Percentiles rank a stretch among this genome's conserved stretches.
Evolutionary conservation across 306 rosid species (phyloP).

Genomic region (Abrus pulchellus): DNA sequence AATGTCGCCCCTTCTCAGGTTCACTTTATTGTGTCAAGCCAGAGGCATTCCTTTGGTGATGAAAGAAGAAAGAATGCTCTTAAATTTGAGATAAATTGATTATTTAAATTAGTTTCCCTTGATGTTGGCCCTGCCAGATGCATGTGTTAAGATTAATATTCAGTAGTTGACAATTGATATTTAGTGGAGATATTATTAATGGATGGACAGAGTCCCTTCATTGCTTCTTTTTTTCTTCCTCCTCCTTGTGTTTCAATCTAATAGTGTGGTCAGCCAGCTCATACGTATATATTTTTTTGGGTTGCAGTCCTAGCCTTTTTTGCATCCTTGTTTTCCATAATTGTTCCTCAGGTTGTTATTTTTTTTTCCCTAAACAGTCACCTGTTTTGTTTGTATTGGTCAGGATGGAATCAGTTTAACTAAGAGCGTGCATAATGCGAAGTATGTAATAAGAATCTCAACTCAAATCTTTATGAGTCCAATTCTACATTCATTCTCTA

Average conservation of each 20-base stretch:
- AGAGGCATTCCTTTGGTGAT: not conserved
- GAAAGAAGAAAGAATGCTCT: conserved; percentile 21
- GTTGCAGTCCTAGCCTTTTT: conserved; percentile 27
- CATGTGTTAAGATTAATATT: conserved; percentile 3
- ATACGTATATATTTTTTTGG: conserved; percentile 11
- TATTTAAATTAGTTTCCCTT: not conserved
- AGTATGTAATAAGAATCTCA: conserved; percentile 60
- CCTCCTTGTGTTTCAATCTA: not conserved
- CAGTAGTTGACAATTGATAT: not conserved
- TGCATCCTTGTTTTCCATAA: conserved; percentile 22
- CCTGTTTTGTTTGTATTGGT: conserved; percentile 43
- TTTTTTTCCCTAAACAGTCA: conserved; percentile 24
- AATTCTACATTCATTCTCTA: conserved; percentile 17
- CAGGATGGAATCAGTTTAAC: conserved; percentile 84
- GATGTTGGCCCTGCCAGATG: not conserved
- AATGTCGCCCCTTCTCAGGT: conserved; percentile 5
- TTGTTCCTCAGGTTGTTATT: conserved; percentile 19
- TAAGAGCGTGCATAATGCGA: conserved; percentile 72
- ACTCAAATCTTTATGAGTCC: conserved; percentile 37
- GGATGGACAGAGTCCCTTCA: not conserved
- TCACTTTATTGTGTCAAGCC: conserved; percentile 32
- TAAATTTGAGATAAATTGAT: conserved; percentile 28
- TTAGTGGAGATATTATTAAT: conserved; percentile 26
- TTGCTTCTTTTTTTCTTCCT: conserved; percentile 9
- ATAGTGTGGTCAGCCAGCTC: conserved; percentile 25